Evolutionary conservation across 371 early-diverging fungal genomes (phyloP).

Genomic region (Catenaria anguillulae): DNA sequence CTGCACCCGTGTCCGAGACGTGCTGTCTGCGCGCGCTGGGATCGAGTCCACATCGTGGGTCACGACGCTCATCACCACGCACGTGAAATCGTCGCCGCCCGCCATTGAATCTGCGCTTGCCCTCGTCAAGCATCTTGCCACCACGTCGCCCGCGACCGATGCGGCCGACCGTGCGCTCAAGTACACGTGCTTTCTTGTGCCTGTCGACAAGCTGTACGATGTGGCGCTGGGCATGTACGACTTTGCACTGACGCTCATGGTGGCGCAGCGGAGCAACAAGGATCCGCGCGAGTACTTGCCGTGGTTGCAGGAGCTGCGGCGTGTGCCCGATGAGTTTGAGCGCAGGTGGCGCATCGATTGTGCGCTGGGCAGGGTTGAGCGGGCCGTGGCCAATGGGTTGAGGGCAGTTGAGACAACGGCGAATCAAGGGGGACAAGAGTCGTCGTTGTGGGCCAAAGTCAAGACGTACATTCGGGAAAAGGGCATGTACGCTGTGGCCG

Average conservation of each 20-base stretch:
- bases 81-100: slow-evolving; percentile 66
- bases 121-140: slow-evolving; percentile 40
- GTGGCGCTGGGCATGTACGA: slow-evolving; percentile 91
- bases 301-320: slow-evolving; percentile 65
- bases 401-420: no score
- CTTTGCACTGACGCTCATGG: slow-evolving; percentile 75
- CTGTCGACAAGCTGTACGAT: slow-evolving; percentile 70
- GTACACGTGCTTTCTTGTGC: slow-evolving; percentile 79
- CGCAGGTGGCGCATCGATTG: no score
- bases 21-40: slow-evolving; percentile 40
- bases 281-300: slow-evolving; percentile 92
- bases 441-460: no score
- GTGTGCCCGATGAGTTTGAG: slow-evolving; percentile 44
- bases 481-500: no score
- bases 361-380: no score
- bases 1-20: slow-evolving; percentile 53
- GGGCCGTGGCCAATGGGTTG: no score
- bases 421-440: no score
- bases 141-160: slow-evolving; percentile 18
- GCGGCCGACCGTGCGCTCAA: slow-evolving; percentile 72
- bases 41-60: slow-evolving; percentile 26
- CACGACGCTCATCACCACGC: slow-evolving; percentile 70
- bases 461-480: no score
- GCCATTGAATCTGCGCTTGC: slow-evolving; percentile 66
- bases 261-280: slow-evolving; percentile 86